phyloP scores from a whole-genome alignment of 352 stramenopile genomes.

The Pythium aristosporum region DNA sequence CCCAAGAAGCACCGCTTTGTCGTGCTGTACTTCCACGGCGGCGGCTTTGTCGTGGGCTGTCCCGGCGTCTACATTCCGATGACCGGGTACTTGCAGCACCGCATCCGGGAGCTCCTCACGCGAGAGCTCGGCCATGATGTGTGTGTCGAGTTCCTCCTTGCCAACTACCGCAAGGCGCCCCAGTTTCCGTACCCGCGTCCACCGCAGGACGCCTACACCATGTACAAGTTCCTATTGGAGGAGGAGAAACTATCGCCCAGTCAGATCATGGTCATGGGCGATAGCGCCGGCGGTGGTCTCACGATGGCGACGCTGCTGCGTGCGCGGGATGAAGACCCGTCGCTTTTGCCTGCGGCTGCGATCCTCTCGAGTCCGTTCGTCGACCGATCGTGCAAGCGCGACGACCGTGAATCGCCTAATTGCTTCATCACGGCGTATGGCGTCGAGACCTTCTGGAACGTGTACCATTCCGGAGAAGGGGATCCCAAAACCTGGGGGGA shows the following conservation, averaged over 20 bases:
- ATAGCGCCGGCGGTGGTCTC: conserved; percentile 22
- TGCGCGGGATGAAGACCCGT: conserved; percentile 6
- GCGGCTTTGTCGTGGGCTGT: conserved; percentile 11
- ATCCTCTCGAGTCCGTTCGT: conserved; percentile 35
- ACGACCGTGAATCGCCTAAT: conserved; percentile 21
- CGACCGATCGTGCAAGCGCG: conserved; percentile 14
- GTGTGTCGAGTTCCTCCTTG: conserved; percentile 15
- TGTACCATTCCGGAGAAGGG: conserved; percentile 20
- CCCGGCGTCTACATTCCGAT: conserved; percentile 14
- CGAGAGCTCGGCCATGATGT: background rate
- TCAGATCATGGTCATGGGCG: conserved; percentile 21
- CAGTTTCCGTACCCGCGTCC: conserved; percentile 10
- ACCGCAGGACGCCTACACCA: conserved; percentile 8
- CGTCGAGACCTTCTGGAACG: conserved; percentile 2
- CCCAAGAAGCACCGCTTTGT: background rate
- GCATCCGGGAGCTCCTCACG: background rate
- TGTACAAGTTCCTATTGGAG: conserved; percentile 23
- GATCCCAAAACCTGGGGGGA: conserved; percentile 22
- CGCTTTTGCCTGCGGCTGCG: background rate
- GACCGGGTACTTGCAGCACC: conserved; percentile 27
- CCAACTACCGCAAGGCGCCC: conserved; percentile 30
- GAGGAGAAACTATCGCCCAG: background rate
- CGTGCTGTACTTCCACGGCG: conserved; percentile 22
- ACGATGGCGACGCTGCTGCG: conserved; percentile 20
- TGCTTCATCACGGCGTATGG: conserved; percentile 18